Evolutionary conservation across 768 basidiomycete genomes (phyloP), one percentile per base, ranked within the genome.

Genomic region (Boletus edulis): DNA sequence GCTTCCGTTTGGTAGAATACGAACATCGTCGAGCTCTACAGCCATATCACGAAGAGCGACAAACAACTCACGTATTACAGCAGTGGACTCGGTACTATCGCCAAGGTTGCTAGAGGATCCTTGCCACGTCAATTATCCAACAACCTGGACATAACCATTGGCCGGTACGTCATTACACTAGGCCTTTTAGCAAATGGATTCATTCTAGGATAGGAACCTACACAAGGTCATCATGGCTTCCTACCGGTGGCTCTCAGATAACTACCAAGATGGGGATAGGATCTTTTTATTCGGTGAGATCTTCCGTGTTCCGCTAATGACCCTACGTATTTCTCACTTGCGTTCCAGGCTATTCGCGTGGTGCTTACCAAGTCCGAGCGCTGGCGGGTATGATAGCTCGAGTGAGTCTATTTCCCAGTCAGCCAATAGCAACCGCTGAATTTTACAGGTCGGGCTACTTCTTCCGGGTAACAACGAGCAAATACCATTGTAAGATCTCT

Each of bases 371-470:
- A 60, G 75, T 72, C 4, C 71, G 78, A 27, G 72, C 67, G 1
- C 46, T 79, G 39, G 74, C 78, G 3, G 78, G 66, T 20, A 79
- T 79, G 78, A 76, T 78, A 18, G 54, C 72, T n/a, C 67, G 54
- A 50, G 78, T 74, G 47, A 48, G 64, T 3, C n/a, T 45, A 18
- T 20, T 49, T 38, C n/a, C 3, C 11, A 5, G 11, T 22, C 6
- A 6, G 22, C 38, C 18, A 15, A 41, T 4, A 5, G 5, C 37
- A 29, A 42, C 15, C n/a, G 29, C 17, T 34, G 38, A 40, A 31
- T 24, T 9, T 14, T 4, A 4, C 50, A 78, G 77, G 75, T 78
- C 4, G 78, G 77, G n/a, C 54, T 78, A 7, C 63, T 78, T 40
- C 63, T 67, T 24, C 70, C 68, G 15, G 75, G 76, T 35, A 77